Evolutionary conservation across 2,329 filamentous ascomycete genomes (phyloP), one percentile per base, ranked within the genome.

Genomic region (Fusarium drepaniforme): DNA sequence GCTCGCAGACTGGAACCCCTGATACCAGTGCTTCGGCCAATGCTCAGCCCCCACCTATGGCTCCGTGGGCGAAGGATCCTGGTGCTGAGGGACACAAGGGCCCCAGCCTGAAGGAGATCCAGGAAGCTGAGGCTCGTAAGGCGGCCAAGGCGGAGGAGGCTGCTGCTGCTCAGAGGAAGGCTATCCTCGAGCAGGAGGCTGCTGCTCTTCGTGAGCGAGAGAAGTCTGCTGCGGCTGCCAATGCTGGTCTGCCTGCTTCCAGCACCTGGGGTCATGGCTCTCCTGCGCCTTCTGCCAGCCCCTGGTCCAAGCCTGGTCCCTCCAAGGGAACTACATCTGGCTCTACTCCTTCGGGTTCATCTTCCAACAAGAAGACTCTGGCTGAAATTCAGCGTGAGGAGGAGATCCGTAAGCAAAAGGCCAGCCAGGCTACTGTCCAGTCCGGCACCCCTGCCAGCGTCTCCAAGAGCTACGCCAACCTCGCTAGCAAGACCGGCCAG

Each of bases 311-410:
- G 83, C 90, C 92, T 4, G 83, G 86, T 1, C 83, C 86, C 4
- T 78, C 81, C 51, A 91, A 90, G 81, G 80, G 75, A 25, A 67
- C 78, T 28, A 67, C 77, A 7, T 72, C 79, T 33, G 77, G 75
- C 8, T 70, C 79, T 1, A 77, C 80, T 4, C 64, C 68, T 12
- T 58, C 77, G 15, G 64, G 68, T 16, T 63, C 82, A 2, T 61
- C 79, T 12, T 73, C 84, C 78, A 82, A 86, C 85, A 97, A 97
- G 87, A 98, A 98, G 89, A 98, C 95, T 0, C 88, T 98, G 53
- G 94, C 95, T 28, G 96, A 98, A 77, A 98, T 99, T 69, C 97
- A 98, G 82, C 96, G 96, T 73, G 97, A 99, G 84, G 97, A 99
- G 81, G 97, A 98, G 81, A 74, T 78, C 25, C 81, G 81, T 75